Evolutionary conservation across 2,329 filamentous ascomycete species (phyloP).

Genomic region (Cercospora sp.): DNA sequence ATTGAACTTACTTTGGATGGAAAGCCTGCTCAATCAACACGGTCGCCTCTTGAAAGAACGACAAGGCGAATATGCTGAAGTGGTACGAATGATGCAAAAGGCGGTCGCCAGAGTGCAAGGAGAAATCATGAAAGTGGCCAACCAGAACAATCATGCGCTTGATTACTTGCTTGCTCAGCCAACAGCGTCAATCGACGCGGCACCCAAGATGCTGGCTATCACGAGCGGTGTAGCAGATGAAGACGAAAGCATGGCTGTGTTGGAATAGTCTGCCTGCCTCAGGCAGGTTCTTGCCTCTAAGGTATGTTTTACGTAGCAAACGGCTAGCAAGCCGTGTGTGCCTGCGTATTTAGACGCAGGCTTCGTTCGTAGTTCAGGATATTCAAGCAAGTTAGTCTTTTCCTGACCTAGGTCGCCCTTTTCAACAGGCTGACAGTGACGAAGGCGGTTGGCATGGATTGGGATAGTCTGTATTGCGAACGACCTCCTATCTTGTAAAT

Average conservation of each 20-base stretch:
- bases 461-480: constrained; percentile 23
- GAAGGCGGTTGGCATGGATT: constrained; percentile 40
- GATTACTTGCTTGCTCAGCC: constrained; percentile 67
- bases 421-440: constrained; percentile 38
- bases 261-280: too few species aligned
- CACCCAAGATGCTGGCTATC: constrained; percentile 24
- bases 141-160: constrained; percentile 86
- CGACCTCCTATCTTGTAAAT: background rate
- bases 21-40: constrained; percentile 75
- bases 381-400: too few species aligned
- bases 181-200: constrained; percentile 19
- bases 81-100: constrained; percentile 78
- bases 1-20: constrained; percentile 91
- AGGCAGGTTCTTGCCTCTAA: too few species aligned
- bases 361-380: too few species aligned
- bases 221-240: constrained; percentile 21
- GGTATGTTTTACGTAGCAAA: too few species aligned
- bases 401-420: too few species aligned
- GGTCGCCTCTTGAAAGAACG: constrained; percentile 83
- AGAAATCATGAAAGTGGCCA: constrained; percentile 77
- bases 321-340: too few species aligned
- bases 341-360: too few species aligned
- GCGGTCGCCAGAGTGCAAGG: constrained; percentile 77
- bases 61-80: constrained; percentile 74
- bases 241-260: constrained; percentile 35